A percentile compares a stretch with the other conserved stretches of the same genome.
These are phyloP conservation scores for Linum usitatissimum DNA, from an alignment of 345 rosid genomes.

Conservation along the genomic window DNA sequence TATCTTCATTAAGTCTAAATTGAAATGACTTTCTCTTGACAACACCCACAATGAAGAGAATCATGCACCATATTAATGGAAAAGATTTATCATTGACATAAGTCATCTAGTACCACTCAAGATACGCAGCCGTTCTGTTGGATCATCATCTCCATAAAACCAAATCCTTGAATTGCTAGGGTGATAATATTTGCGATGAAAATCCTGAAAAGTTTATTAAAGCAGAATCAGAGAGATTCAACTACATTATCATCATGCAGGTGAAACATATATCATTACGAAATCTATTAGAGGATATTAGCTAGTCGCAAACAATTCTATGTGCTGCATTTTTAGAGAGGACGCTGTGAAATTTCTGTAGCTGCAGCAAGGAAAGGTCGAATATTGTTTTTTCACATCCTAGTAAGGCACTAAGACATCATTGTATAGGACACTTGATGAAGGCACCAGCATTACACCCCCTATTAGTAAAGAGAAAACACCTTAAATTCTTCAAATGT, in stretches of 20 bases:
- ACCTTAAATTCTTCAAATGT: conserved; percentile 90
- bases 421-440: neutral
- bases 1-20: neutral
- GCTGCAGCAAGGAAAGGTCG: neutral
- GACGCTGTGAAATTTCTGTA: neutral
- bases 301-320: neutral
- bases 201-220: conserved; percentile 47
- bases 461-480: neutral
- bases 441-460: neutral
- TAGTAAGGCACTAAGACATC: neutral
- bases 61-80: conserved; percentile 6
- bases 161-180: conserved; percentile 95
- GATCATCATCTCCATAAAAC: conserved; percentile 97
- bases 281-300: neutral
- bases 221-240: conserved; percentile 5
- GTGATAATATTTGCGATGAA: conserved; percentile 78
- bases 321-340: too few relatives aligned
- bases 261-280: too few relatives aligned
- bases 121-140: conserved; percentile 61
- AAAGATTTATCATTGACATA: neutral
- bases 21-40: neutral
- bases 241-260: conserved; percentile 6
- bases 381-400: neutral
- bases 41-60: neutral
- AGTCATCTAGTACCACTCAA: conserved; percentile 51